Base-by-base conservation (phyloP, 2,329 filamentous ascomycete genomes). In the Bipolaris bicolor region DNA sequence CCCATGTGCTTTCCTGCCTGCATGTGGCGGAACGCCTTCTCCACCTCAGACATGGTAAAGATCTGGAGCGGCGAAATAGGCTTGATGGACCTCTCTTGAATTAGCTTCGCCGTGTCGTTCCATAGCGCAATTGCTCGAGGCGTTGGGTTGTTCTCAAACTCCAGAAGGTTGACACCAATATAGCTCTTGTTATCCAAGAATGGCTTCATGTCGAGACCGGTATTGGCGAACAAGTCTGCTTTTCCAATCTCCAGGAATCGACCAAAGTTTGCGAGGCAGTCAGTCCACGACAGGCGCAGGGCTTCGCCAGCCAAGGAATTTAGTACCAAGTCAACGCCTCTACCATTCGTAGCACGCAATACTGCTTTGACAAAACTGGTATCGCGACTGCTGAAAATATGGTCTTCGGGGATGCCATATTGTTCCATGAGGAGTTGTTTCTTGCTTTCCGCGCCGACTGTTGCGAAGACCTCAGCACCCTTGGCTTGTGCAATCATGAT, bases 1-100 rank as follows among this genome's bases (percentile, higher is more conserved):
- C 79, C 78, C 7, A 71, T 73, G 40, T 78, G 74, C 24, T 72
- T 72, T 0, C 77, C 75, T 15, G 41, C 31, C 59, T 57, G 29
- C 69, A 72, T 22, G 76, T 67, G 51, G 49, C 63, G 16, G 61
- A 55, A 43, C 0, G 61, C 59, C 10, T 49, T 43, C 46, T 59
- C 49, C 15, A 62, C 22, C 15, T 55, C 36, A 22, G 41, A 18
- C 29, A 58, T 46, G 13, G 56, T 33, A 7, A 57, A 56, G n/a
- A 49, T 44, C 7, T 52, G 49, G 10, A 60, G 26, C 15, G 57
- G 58, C 7, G 53, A 31, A 29, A 53, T 41, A 7, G 57, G 53
- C 18, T 49, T 40, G n/a, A 58, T 43, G 5, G 31, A 39, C 16
- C 37, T 29, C n/a, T 55, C 22, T 15, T 50, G 44, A 10, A 61